These are phyloP conservation scores for Babesia caballi DNA, from an alignment of 169 alveolate species.

Conservation along the genomic window DNA sequence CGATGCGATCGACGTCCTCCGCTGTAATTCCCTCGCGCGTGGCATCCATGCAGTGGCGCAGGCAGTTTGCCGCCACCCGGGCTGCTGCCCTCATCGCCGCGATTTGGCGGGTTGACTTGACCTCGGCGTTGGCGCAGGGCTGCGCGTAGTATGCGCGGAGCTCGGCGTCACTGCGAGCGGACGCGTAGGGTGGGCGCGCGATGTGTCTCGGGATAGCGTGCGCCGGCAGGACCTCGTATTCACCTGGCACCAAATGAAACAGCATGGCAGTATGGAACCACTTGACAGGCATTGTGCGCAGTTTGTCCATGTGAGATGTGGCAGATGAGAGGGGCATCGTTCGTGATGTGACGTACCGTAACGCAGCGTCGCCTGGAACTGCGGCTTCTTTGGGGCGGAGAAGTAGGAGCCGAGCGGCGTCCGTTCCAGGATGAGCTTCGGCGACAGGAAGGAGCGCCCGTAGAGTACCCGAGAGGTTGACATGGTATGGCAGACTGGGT, in stretches of 20 bases:
- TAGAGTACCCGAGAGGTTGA: not conserved
- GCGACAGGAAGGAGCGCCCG: slow-evolving; percentile 31
- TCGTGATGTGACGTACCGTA: slow-evolving; percentile 42
- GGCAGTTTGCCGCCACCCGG: slow-evolving; percentile 69
- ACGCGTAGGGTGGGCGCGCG: slow-evolving; percentile 65
- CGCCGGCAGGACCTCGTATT: slow-evolving; percentile 56
- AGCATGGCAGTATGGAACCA: no score
- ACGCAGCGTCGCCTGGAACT: slow-evolving; percentile 21
- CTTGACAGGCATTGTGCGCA: no score
- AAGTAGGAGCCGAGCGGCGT: not conserved
- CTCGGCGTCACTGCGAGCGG: slow-evolving; percentile 14
- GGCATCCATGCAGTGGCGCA: slow-evolving; percentile 67
- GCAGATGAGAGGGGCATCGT: no score
- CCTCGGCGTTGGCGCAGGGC: slow-evolving; percentile 61
- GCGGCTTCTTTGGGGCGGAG: not conserved
- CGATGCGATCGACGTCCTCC: slow-evolving; percentile 85
- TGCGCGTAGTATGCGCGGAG: slow-evolving; percentile 22
- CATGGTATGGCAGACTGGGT: not conserved
- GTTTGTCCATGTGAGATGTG: no score
- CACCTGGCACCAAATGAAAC: slow-evolving; percentile 29
- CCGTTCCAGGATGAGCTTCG: slow-evolving; percentile 47
- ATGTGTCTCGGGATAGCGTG: slow-evolving; percentile 69
- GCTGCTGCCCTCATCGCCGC: slow-evolving; percentile 71
- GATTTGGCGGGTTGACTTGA: slow-evolving; percentile 60
- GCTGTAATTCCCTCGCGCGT: slow-evolving; percentile 81